A percentile compares a stretch with the other conserved stretches of the same genome.
phyloP scores from a whole-genome alignment of 2,329 filamentous ascomycete genomes.

The Talaromyces sp. region DNA sequence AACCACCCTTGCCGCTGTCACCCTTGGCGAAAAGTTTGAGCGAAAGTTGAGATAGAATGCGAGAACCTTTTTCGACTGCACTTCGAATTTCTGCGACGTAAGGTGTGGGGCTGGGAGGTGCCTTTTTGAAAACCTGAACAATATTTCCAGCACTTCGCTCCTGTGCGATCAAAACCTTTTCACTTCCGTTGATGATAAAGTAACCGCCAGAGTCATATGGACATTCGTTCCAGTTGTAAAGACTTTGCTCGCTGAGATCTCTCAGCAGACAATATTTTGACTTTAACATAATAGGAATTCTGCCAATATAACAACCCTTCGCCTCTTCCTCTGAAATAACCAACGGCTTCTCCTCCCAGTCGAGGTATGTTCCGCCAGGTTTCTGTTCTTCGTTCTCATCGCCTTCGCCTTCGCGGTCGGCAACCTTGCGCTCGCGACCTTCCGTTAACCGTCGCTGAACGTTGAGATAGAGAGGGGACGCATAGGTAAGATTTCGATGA shows the following conservation, averaged over 20 bases:
- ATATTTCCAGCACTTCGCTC: constrained; percentile 98
- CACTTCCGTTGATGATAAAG: constrained; percentile 98
- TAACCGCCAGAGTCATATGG: constrained; percentile 98
- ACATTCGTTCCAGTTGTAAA: constrained; percentile 92
- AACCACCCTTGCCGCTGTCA: constrained; percentile 71
- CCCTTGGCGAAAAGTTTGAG: constrained; percentile 88
- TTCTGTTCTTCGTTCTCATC: constrained; percentile 53
- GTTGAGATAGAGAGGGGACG: constrained; percentile 83
- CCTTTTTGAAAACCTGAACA: constrained; percentile 98
- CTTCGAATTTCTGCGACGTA: constrained; percentile 96
- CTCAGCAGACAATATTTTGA: constrained; percentile 91
- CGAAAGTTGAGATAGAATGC: constrained; percentile 87
- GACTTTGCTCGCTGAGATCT: constrained; percentile 74
- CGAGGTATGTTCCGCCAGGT: constrained; percentile 41
- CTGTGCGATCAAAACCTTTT: constrained; percentile 97
- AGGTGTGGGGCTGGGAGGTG: constrained; percentile 82
- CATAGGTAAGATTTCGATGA: constrained; percentile 92
- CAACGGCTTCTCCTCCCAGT: constrained; percentile 47
- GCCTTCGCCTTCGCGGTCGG: constrained; percentile 62
- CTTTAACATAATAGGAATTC: constrained; percentile 96
- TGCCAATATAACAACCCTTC: constrained; percentile 75
- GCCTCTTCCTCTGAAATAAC: constrained; percentile 63
- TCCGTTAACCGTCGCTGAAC: constrained; percentile 82
- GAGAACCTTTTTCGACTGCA: constrained; percentile 91
- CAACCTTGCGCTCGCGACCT: constrained; percentile 71